Conservation (phyloP, 23 red algal species). For the Gracilaria caudata region DNA sequence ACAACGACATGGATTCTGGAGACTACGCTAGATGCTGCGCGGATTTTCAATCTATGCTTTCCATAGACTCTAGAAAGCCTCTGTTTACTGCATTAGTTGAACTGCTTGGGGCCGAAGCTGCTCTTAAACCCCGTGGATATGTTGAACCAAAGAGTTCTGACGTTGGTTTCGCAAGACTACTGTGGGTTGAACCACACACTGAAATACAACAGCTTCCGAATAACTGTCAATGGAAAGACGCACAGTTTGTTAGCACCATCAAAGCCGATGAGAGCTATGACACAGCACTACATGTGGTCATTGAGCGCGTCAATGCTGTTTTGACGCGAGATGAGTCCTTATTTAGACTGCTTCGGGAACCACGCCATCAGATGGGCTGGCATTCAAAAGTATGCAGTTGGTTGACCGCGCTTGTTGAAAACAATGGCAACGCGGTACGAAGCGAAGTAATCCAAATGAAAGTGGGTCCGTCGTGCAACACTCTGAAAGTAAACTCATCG, state of each 20-base stretch:
- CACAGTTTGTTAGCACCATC: neutral
- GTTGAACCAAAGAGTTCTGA: slow-evolving; percentile 6
- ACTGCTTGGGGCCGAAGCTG: slow-evolving; percentile 9
- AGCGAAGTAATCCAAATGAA: neutral
- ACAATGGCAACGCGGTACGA: slow-evolving; percentile 1
- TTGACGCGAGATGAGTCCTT: neutral
- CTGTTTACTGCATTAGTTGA: slow-evolving; percentile 5
- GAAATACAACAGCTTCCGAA: slow-evolving; percentile 11
- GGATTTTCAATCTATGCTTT: slow-evolving; percentile 2
- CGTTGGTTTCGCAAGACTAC: neutral
- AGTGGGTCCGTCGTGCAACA: slow-evolving; percentile 9
- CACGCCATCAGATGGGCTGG: slow-evolving; percentile 11
- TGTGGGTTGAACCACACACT: slow-evolving; percentile 1
- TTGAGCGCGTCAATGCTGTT: neutral
- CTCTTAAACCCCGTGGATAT: neutral
- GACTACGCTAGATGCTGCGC: neutral
- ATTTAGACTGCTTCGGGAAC: neutral
- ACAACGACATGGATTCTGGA: neutral
- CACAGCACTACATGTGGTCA: slow-evolving; percentile 11
- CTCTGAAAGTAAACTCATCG: slow-evolving; percentile 4
- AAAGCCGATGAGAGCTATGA: neutral
- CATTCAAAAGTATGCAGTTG: slow-evolving; percentile 5
- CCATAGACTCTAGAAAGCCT: neutral
- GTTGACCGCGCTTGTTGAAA: slow-evolving; percentile 5
- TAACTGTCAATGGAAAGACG: slow-evolving; percentile 12